These are phyloP conservation scores for Populus simonii DNA, from an alignment of 345 rosid genomes.

Conservation along the genomic window DNA sequence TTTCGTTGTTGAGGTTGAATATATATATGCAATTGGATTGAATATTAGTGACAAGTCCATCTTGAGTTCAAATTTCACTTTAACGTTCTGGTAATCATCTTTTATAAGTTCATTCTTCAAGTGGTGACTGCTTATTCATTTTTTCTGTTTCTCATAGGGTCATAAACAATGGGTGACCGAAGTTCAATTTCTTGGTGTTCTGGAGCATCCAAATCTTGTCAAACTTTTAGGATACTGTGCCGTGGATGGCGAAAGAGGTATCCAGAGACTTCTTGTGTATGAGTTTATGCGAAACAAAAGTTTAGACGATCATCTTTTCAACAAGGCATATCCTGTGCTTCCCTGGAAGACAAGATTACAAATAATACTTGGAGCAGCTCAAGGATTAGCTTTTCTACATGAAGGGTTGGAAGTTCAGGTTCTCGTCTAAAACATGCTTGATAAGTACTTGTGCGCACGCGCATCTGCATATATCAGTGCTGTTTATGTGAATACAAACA, in stretches of 20 bases:
- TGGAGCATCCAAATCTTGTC: slow-evolving; percentile 79
- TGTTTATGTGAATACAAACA: not conserved
- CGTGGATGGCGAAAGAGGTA: slow-evolving; percentile 66
- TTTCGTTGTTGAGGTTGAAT: too few relatives aligned
- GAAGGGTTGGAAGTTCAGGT: slow-evolving; percentile 81
- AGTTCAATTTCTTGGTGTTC: slow-evolving; percentile 76
- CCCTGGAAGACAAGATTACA: slow-evolving; percentile 69
- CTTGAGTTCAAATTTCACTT: too few relatives aligned
- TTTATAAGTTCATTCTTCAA: not conserved
- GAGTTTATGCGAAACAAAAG: slow-evolving; percentile 77
- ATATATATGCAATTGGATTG: too few relatives aligned
- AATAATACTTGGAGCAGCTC: slow-evolving; percentile 71
- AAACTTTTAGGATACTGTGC: slow-evolving; percentile 85
- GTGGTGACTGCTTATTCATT: not conserved
- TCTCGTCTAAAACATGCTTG: not conserved
- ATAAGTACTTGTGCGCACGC: not conserved
- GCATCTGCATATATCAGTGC: not conserved
- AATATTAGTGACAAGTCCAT: too few relatives aligned
- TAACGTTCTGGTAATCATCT: too few relatives aligned
- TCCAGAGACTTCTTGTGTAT: slow-evolving; percentile 71
- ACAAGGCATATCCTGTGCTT: slow-evolving; percentile 44
- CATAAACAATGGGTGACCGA: slow-evolving; percentile 95
- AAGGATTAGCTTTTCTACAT: slow-evolving; percentile 82
- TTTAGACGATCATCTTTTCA: slow-evolving; percentile 88
- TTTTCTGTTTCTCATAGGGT: slow-evolving; percentile 42